Base-by-base conservation (phyloP, 768 basidiomycete genomes). In the Serpula lacrymans region DNA sequence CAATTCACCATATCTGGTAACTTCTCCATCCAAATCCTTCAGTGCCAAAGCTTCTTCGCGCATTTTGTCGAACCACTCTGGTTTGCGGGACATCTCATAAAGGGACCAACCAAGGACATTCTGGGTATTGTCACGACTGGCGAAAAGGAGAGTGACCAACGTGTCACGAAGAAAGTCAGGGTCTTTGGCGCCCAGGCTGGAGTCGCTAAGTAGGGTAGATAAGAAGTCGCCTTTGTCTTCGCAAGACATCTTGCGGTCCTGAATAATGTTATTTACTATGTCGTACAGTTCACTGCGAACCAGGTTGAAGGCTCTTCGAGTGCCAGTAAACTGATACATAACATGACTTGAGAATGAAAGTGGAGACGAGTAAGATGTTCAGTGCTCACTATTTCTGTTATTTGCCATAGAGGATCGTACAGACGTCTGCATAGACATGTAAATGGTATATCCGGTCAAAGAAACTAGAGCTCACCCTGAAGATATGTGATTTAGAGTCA, bases 101-200 rank as follows among this genome's bases (percentile, higher is more conserved):
- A 48, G 20, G 12, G 39, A 31, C 49, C 49, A 51, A 4, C 28
- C 36, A 17, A 52, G 30, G 3, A 33, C 23, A 22, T 46, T 46
- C 37, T 40, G 45, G 2, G 45, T 49, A 20, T 41, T 52, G 26
- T 52, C 50, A 7, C 39, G 31, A 4, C 50, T 43, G 18, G 48
- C 50, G 25, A 49, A 49, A 13, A 52, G 41, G 6, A 52, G 27
- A 3, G 41, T 38, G 21, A 51, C 37, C 11, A 51, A 37, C 11
- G 37, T 49, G 29, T 51, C 44, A 5, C 47, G 25, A 8, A 43
- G n/a, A 21, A 42, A 16, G 12, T 32, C 17, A 13, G 34, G 32
- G 25, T 48, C 41, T 14, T 36, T 31, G n/a, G n/a, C n/a, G n/a
- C n/a, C n/a, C 17, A 32, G 25, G 13, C 10, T 26, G 12, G 27